Evolutionary conservation across 441 rosid genomes (phyloP).

Genomic region (Corymbia citriodora): DNA sequence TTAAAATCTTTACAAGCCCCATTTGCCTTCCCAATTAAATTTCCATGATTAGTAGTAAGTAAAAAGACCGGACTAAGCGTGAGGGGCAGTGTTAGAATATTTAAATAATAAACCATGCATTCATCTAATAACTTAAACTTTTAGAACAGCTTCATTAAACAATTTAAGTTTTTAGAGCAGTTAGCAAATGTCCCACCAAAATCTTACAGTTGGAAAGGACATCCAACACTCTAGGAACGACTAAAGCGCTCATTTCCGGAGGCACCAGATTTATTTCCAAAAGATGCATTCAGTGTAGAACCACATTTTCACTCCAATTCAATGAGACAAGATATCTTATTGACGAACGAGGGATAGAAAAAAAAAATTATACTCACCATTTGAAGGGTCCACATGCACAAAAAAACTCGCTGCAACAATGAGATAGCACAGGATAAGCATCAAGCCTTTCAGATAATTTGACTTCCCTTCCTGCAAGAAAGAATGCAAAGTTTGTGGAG

Average conservation of each 20-base stretch:
- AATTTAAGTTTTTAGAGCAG: too few relatives aligned
- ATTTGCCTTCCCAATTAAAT: too few relatives aligned
- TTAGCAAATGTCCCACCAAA: too few relatives aligned
- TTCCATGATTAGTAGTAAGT: too few relatives aligned
- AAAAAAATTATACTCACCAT: slow-evolving; percentile 5
- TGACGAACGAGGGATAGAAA: background rate
- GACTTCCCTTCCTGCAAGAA: slow-evolving; percentile 85
- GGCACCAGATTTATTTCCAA: background rate
- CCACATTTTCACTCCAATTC: background rate
- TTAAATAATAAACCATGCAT: too few relatives aligned
- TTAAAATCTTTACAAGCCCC: too few relatives aligned
- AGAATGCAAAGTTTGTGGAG: background rate
- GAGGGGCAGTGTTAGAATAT: too few relatives aligned
- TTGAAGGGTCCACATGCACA: slow-evolving; percentile 69
- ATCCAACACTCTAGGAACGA: background rate
- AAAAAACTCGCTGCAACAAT: slow-evolving; percentile 98
- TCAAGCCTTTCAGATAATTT: slow-evolving; percentile 91
- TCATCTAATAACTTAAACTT: too few relatives aligned
- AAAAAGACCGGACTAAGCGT: too few relatives aligned
- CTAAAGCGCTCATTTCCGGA: background rate
- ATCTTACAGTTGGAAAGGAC: background rate
- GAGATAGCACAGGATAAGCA: slow-evolving; percentile 94
- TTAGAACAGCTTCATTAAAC: too few relatives aligned
- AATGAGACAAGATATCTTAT: background rate
- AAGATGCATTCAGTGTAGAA: background rate